phyloP scores from a whole-genome alignment of 371 early-diverging fungal genomes.

The Haplosporangium sp. region DNA sequence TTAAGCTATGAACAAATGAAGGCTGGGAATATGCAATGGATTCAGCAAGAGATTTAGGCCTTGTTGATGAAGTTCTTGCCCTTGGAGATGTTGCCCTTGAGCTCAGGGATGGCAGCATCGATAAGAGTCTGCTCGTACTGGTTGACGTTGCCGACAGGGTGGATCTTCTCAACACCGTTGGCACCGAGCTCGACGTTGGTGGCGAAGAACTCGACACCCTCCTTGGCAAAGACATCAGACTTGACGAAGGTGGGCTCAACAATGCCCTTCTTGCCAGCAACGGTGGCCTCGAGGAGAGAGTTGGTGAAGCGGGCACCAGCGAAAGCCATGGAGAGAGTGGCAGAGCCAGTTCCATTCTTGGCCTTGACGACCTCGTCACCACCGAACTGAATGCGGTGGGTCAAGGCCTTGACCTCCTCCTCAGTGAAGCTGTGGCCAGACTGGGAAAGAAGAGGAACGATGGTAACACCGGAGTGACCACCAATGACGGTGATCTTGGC shows the following conservation, averaged over 20 bases:
- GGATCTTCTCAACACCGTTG: slow-evolving; percentile 93
- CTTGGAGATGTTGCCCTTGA: slow-evolving; percentile 94
- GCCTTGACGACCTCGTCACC: slow-evolving; percentile 99
- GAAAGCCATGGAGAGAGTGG: slow-evolving; percentile 98
- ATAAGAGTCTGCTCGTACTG: slow-evolving; percentile 94
- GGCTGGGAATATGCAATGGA: background rate
- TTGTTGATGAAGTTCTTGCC: slow-evolving; percentile 62
- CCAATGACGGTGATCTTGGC: slow-evolving; percentile 94
- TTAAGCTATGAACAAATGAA: slow-evolving; percentile 36
- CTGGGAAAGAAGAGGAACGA: slow-evolving; percentile 95
- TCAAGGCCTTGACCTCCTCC: slow-evolving; percentile 93
- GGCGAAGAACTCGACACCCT: slow-evolving; percentile 95
- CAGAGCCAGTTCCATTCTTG: slow-evolving; percentile 98
- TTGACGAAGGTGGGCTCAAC: slow-evolving; percentile 96
- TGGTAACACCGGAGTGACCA: slow-evolving; percentile 99
- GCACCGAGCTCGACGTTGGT: slow-evolving; percentile 95
- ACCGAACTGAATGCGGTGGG: slow-evolving; percentile 98
- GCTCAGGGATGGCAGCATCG: slow-evolving; percentile 88
- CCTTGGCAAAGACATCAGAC: slow-evolving; percentile 78
- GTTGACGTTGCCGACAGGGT: slow-evolving; percentile 87
- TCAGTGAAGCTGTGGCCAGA: slow-evolving; percentile 86
- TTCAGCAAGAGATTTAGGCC: slow-evolving; percentile 30
- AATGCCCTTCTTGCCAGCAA: slow-evolving; percentile 88
- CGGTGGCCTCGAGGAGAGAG: slow-evolving; percentile 91
- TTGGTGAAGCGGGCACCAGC: slow-evolving; percentile 97